Evolutionary conservation across 2,329 filamentous ascomycete species (phyloP), one percentile per base, ranked within the genome.

Genomic region (Myriangium duriaei): DNA sequence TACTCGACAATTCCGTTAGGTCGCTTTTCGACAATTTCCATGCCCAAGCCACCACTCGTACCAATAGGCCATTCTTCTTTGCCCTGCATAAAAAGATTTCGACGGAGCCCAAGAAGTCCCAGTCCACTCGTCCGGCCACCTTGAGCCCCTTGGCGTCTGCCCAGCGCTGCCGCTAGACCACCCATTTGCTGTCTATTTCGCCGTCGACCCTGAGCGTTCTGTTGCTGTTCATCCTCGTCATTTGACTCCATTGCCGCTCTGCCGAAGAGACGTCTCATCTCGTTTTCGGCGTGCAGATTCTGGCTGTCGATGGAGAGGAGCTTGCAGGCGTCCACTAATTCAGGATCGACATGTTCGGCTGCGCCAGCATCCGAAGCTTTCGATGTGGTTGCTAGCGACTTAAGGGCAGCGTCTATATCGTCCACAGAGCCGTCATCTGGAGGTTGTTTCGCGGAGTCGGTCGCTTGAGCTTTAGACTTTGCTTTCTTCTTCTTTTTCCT

Each of bases 41-140:
- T 94, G 6, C 77, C 78, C 39, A 98, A 65, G 0, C 91, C 91
- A 11, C 81, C 83, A 21, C 81, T 78, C 1, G 84, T 74, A 36
- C 78, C 77, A 19, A 74, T 69, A 3, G 86, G 87, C 87, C 87
- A 95, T 35, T 82, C 76, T 46, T 91, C 84, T 51, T 85, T 87
- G 33, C 83, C 84, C 48, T 86, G 81, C 42, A 93, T 76, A 52
- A 94, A 88, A 10, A 83, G 70, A 52, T 94, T 95, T 24, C 80
- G 73, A 31, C 82, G 73, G 18, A 83, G 65, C 13, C 80, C 77
- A 19, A 85, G 67, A 37, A 84, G 78, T 1, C 77, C 74, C 36
- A 91, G 67, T 48, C 73, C 77, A 48, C 74, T 71, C 1, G 70
- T 69, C 15, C 74, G 69, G 11, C 71, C 71, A 4, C 69, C 69